These are phyloP conservation scores for Dittrichia graveolens DNA, from an alignment of 129 eudicot species.

Conservation along the genomic window DNA sequence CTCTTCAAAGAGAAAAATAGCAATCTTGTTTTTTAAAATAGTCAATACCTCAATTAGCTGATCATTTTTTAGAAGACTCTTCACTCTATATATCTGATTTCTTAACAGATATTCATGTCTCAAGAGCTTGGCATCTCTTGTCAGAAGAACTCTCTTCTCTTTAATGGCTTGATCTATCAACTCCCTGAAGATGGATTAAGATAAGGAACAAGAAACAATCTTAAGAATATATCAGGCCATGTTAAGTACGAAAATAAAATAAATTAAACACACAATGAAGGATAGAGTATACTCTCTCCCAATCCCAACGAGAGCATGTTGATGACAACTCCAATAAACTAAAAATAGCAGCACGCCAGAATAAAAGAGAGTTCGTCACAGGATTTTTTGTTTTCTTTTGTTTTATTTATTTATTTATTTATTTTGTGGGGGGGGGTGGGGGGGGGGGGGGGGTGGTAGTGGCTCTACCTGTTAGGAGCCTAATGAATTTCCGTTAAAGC, in stretches of 20 bases:
- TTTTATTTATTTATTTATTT: too few species aligned
- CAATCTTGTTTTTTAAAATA: conserved; percentile 4
- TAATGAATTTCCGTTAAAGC: neutral
- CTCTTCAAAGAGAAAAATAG: conserved; percentile 1
- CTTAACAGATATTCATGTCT: conserved; percentile 73
- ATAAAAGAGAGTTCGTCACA: neutral
- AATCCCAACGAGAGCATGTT: neutral
- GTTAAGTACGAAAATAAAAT: neutral
- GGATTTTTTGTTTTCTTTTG: too few species aligned
- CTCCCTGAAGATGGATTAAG: conserved; percentile 54
- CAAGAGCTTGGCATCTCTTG: conserved; percentile 92
- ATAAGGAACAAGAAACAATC: neutral
- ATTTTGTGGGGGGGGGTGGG: too few species aligned
- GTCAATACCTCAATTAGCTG: conserved; percentile 82
- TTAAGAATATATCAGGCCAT: neutral
- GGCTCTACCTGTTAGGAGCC: neutral
- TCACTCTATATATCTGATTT: conserved; percentile 89
- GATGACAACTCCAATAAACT: neutral
- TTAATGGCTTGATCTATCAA: conserved; percentile 77
- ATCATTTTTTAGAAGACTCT: conserved; percentile 75
- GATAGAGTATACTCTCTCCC: conserved; percentile 1
- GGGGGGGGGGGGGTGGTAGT: too few species aligned
- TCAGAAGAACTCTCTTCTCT: conserved; percentile 86
- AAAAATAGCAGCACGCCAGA: neutral
- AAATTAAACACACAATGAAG: neutral